Base-by-base conservation (phyloP, 345 rosid genomes). In the Eucalyptus tenuipes region DNA sequence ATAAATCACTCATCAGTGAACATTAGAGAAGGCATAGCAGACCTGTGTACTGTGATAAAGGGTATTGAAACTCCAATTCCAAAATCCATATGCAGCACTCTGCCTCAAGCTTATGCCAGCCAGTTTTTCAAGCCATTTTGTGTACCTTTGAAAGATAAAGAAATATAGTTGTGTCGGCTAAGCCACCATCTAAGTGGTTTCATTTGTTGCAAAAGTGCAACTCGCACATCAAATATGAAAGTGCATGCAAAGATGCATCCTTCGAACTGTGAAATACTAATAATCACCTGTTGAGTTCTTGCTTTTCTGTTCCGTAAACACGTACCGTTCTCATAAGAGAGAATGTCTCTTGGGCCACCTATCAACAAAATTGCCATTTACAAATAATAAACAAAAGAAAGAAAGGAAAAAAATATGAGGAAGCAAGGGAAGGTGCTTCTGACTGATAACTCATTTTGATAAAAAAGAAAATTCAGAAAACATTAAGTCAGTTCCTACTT, bases 261-360 rank as follows among this genome's bases (percentile, higher is more conserved):
- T 68, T 57, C 14, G 13, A 75, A 75, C 82, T 6, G 16, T 40
- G 84, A 75, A 75, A 40, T 55, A 79, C 27, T 59, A 44, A n/a
- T 86, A 31, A 88, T 90, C 87, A 96, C 99, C 98, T 96, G 87
- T 90, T 92, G 90, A 93, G 90, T 90, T 97, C 99, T 89, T 90
- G 93, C 87, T 94, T 94, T 93, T 97, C 99, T 81, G 98, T 97
- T 92, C 99, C 99, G 89, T 97, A 96, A 85, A 96, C 97, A 88
- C 99, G 97, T 81, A 97, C 97, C 84, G 99, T 97, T 94, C 99
- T 95, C 97, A 97, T 94, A 93, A 96, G 93, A 89, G 99, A 97
- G 88, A 96, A 92, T 88, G 99, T 95, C 97, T 97, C 99, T 92
- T 97, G 99, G 85, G 99, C 98, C 49, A 97, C 99, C 99, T 97